Percentiles rank a stretch among this genome's conserved stretches.
Conservation (phyloP, 2,329 filamentous ascomycete genomes). For the Clarireedia homoeocarpa region DNA sequence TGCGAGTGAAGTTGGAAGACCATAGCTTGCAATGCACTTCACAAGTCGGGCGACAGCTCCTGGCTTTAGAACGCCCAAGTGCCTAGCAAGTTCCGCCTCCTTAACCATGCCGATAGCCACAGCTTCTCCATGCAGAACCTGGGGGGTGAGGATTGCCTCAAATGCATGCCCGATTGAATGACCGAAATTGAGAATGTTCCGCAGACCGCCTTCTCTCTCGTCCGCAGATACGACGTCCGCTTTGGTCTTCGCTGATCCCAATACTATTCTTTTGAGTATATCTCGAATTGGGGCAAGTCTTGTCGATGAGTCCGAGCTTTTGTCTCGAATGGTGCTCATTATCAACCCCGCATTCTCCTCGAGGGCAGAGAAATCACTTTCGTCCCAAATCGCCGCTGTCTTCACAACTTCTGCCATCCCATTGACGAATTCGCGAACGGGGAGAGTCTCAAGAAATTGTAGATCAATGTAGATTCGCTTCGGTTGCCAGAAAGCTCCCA, state of each 20-base stretch:
- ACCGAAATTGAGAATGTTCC: conserved; percentile 94
- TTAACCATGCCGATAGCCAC: conserved; percentile 98
- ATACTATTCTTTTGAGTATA: conserved; percentile 64
- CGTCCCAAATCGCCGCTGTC: conserved; percentile 94
- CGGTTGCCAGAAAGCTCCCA: conserved; percentile 96
- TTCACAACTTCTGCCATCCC: conserved; percentile 98
- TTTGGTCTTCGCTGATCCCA: conserved; percentile 89
- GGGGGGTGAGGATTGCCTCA: conserved; percentile 89
- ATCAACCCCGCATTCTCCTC: conserved; percentile 76
- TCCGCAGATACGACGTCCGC: conserved; percentile 90
- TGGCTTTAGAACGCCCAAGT: conserved; percentile 76
- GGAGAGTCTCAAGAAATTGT: conserved; percentile 82
- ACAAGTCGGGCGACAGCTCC: conserved; percentile 81
- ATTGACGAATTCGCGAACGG: conserved; percentile 90
- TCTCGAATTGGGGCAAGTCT: conserved; percentile 64
- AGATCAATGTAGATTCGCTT: conserved; percentile 91
- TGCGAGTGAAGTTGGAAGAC: conserved; percentile 73
- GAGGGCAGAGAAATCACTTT: conserved; percentile 74
- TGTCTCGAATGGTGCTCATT: conserved; percentile 60
- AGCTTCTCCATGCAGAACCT: conserved; percentile 90
- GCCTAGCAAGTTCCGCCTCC: conserved; percentile 87
- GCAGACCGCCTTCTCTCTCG: conserved; percentile 86
- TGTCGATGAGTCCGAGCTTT: conserved; percentile 39
- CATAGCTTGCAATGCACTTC: conserved; percentile 93
- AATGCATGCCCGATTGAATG: conserved; percentile 97